Evolutionary conservation across 1,139 yeast species (phyloP).

Genomic region (Spencermartinsiella ligniputridi): DNA sequence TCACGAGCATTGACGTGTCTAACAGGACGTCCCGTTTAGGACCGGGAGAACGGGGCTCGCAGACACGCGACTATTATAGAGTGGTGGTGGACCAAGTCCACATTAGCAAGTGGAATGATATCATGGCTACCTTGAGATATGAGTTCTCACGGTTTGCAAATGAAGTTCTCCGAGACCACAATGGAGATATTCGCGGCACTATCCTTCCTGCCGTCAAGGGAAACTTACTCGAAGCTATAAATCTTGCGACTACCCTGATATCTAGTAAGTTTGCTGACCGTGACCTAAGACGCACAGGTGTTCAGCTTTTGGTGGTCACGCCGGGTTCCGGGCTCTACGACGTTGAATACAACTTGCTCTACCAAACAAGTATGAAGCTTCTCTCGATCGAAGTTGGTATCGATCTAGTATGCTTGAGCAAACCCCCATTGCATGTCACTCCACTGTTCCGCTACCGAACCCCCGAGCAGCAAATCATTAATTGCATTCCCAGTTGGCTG

Average conservation of each 20-base stretch:
- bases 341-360: slow-evolving; percentile 74
- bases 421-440: slow-evolving; percentile 87
- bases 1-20: slow-evolving; percentile 73
- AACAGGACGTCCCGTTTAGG: slow-evolving; percentile 18
- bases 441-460: slow-evolving; percentile 69
- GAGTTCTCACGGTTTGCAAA: slow-evolving; percentile 82
- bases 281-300: slow-evolving; percentile 80
- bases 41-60: slow-evolving; percentile 69
- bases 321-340: slow-evolving; percentile 95
- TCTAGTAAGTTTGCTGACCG: slow-evolving; percentile 81
- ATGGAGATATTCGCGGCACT: slow-evolving; percentile 33
- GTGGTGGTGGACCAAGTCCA: slow-evolving; percentile 95
- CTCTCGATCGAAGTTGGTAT: slow-evolving; percentile 77
- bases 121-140: slow-evolving; percentile 78
- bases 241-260: slow-evolving; percentile 72
- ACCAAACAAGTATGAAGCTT: slow-evolving; percentile 71
- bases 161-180: slow-evolving; percentile 56
- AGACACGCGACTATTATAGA: slow-evolving; percentile 74
- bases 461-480: slow-evolving; percentile 42
- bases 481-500: slow-evolving; percentile 92
- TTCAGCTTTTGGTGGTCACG: slow-evolving; percentile 77
- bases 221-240: slow-evolving; percentile 80
- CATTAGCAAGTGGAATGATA: slow-evolving; percentile 77
- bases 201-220: slow-evolving; percentile 86
- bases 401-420: slow-evolving; percentile 82